Evolutionary conservation across 306 rosid genomes (phyloP).

Genomic region (Cucumis sativus): Cucumber_9930_V3 NC_026659.2:22115501-22116000

Average conservation of each 20-base stretch:
- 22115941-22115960: constrained; percentile 14
- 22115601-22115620: constrained; percentile 1
- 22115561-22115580: not conserved
- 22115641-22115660: constrained; percentile 37
- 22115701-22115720: constrained; percentile 58
- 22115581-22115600: not conserved
- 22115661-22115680: constrained; percentile 55
- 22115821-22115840: constrained; percentile 1
- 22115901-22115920: not conserved
- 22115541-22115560: not conserved
- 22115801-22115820: constrained; percentile 27
- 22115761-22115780: constrained; percentile 57
- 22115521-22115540: not conserved
- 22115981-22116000: not conserved
- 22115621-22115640: constrained; percentile 52
- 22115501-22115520: not conserved
- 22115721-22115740: constrained; percentile 85
- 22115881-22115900: not conserved
- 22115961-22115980: not conserved
- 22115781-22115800: constrained; percentile 75
- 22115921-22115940: not conserved
- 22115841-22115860: constrained; percentile 28
- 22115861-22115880: not conserved
- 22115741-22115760: constrained; percentile 61
- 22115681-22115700: constrained; percentile 62